Conservation (phyloP, 108 stramenopile genomes). For the Schizochytrium sp. region DNA sequence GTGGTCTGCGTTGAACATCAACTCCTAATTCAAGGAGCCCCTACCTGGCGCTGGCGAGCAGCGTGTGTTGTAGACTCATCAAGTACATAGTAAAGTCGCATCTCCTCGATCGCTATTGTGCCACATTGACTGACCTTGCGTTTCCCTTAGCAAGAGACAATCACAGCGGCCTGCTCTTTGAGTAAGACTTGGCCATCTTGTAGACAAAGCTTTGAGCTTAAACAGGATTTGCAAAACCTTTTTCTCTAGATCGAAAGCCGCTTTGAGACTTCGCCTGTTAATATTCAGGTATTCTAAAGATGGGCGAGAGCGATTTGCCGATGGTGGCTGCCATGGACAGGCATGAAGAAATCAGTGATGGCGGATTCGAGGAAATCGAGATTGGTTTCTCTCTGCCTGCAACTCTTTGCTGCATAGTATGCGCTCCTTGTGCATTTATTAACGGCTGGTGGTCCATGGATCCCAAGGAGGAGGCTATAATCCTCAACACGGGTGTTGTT, state of each 20-base stretch:
- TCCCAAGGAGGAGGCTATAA: constrained; percentile 31
- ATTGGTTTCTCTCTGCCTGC: background rate
- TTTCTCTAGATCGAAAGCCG: background rate
- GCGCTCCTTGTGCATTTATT: background rate
- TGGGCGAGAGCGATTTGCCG: background rate
- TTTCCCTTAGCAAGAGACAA: constrained; percentile 8
- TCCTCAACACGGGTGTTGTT: constrained; percentile 1
- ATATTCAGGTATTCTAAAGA: background rate
- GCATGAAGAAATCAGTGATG: background rate
- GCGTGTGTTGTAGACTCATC: too few relatives aligned
- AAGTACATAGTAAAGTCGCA: background rate
- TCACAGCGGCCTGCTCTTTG: background rate
- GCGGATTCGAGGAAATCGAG: background rate
- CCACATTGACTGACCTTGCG: background rate
- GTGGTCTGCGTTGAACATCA: too few relatives aligned
- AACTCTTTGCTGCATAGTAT: background rate
- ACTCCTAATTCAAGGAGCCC: too few relatives aligned
- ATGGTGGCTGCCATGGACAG: constrained; percentile 29
- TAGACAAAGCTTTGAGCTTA: too few relatives aligned
- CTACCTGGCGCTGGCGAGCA: too few relatives aligned
- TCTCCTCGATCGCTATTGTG: constrained; percentile 1
- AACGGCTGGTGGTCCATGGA: background rate
- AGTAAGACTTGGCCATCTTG: too few relatives aligned
- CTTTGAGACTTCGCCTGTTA: background rate
- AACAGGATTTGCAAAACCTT: too few relatives aligned